Conservation (phyloP, 2,329 filamentous ascomycete species). For the Pseudopyrenochaeta lycopersici region DNA sequence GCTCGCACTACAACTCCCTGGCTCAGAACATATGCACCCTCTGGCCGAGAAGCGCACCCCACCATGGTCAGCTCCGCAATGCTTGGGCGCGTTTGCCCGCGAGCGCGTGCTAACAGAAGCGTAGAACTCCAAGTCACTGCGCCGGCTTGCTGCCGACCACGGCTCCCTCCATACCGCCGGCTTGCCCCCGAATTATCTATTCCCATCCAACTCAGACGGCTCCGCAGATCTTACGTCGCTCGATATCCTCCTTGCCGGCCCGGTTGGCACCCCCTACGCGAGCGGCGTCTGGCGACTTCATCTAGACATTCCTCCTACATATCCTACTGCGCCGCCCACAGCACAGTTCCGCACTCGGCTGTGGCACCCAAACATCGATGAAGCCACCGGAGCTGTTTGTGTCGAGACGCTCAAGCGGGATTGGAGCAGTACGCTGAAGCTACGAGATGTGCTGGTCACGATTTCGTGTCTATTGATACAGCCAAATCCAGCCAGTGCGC, state of each 20-base stretch:
- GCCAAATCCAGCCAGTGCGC: conserved; percentile 70
- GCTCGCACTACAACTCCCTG: neutral
- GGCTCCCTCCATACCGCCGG: conserved; percentile 63
- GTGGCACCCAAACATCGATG: conserved; percentile 72
- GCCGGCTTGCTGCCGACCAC: conserved; percentile 69
- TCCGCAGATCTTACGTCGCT: conserved; percentile 66
- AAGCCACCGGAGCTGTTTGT: conserved; percentile 68
- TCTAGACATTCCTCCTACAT: conserved; percentile 67
- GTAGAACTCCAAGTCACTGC: conserved; percentile 61
- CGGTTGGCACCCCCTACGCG: conserved; percentile 67
- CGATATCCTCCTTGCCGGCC: conserved; percentile 66
- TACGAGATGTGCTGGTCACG: conserved; percentile 66
- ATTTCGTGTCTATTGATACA: conserved; percentile 71
- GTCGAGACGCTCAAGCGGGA: conserved; percentile 72
- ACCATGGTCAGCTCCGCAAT: conserved; percentile 21
- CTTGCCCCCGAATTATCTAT: conserved; percentile 70
- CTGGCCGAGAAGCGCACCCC: neutral
- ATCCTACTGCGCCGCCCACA: conserved; percentile 62
- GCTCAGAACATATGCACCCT: too few species aligned
- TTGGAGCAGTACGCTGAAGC: conserved; percentile 66
- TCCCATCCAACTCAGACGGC: conserved; percentile 53
- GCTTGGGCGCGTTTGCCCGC: neutral
- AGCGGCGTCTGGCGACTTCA: conserved; percentile 67
- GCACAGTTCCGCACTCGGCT: conserved; percentile 68
- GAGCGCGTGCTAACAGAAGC: conserved; percentile 2